A percentile compares a stretch with the other conserved stretches of the same genome.
Evolutionary conservation across 2,329 filamentous ascomycete genomes (phyloP).

Genomic region (Ophiostoma populinum): DNA sequence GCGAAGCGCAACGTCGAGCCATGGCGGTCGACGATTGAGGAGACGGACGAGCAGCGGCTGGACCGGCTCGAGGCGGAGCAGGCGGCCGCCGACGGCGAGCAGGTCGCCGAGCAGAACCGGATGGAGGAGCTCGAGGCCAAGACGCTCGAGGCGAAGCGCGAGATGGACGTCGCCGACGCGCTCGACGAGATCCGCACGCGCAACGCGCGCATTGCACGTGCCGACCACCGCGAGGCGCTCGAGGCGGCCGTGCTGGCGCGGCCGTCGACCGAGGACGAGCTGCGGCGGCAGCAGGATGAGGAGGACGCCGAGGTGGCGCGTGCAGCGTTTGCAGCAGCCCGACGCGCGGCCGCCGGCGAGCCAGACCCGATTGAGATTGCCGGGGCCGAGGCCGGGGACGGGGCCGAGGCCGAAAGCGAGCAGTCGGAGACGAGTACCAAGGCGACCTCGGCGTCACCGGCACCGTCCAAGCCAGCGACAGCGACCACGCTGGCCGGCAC

Average conservation of each 20-base stretch:
- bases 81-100: constrained; percentile 27
- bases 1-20: constrained; percentile 88
- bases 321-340: constrained; percentile 52
- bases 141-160: constrained; percentile 76
- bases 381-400: constrained; percentile 24
- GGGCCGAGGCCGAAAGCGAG: constrained; percentile 33
- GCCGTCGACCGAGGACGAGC: constrained; percentile 39
- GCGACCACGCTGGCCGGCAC: no score
- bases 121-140: constrained; percentile 95
- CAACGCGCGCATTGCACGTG: constrained; percentile 74
- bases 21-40: constrained; percentile 52
- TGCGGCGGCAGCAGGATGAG: constrained; percentile 49
- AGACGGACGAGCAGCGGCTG: constrained; percentile 74
- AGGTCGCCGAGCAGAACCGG: constrained; percentile 55
- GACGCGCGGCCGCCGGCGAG: constrained; percentile 33
- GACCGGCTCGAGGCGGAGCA: constrained; percentile 70
- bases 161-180: constrained; percentile 94
- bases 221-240: constrained; percentile 48
- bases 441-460: not conserved
- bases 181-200: constrained; percentile 84
- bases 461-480: not conserved
- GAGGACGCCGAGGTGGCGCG: constrained; percentile 74
- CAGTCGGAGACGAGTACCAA: constrained; percentile 9
- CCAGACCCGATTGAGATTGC: no score
- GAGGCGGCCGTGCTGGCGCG: constrained; percentile 35